These are phyloP conservation scores for Boletus speciosus DNA, from an alignment of 768 basidiomycete genomes.

Conservation along the genomic window DNA sequence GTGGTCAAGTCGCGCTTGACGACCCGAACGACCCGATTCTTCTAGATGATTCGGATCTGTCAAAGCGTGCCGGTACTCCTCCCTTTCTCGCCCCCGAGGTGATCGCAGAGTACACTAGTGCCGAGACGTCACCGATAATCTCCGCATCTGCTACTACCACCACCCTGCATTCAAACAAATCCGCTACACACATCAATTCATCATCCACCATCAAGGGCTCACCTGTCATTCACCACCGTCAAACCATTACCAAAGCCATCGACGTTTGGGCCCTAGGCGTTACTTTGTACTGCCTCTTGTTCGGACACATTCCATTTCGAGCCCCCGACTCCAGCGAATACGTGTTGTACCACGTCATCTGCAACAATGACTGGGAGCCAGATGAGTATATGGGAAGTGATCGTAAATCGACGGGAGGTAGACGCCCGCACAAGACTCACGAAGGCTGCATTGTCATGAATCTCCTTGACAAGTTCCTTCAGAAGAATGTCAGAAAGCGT, in stretches of 20 bases:
- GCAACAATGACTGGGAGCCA: conserved; percentile 69
- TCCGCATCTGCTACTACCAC: conserved; percentile 29
- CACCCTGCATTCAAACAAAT: conserved; percentile 31
- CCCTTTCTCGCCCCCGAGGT: conserved; percentile 97
- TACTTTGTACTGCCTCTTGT: conserved; percentile 91
- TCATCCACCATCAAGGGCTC: conserved; percentile 29
- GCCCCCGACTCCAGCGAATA: conserved; percentile 61
- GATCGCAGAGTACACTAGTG: conserved; percentile 58
- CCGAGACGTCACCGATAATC: conserved; percentile 33
- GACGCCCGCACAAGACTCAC: conserved; percentile 41
- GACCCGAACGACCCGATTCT: conserved; percentile 60
- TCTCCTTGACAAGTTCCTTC: conserved; percentile 70
- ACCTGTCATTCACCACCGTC: conserved; percentile 29
- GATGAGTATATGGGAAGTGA: conserved; percentile 73
- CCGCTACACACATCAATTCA: conserved; percentile 29
- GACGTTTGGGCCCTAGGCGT: conserved; percentile 98
- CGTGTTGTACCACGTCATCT: conserved; percentile 75
- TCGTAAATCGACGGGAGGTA: conserved; percentile 57
- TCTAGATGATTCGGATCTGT: conserved; percentile 81
- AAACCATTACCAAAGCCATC: conserved; percentile 84
- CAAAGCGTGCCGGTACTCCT: conserved; percentile 91
- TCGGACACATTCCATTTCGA: conserved; percentile 79
- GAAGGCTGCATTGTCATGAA: conserved; percentile 65
- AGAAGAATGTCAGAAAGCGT: conserved; percentile 73
- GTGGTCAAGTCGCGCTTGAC: conserved; percentile 34